Evolutionary conservation across 2,329 filamentous ascomycete species (phyloP), one percentile per base, ranked within the genome.

Genomic region (Calonectria multiphialidica): DNA sequence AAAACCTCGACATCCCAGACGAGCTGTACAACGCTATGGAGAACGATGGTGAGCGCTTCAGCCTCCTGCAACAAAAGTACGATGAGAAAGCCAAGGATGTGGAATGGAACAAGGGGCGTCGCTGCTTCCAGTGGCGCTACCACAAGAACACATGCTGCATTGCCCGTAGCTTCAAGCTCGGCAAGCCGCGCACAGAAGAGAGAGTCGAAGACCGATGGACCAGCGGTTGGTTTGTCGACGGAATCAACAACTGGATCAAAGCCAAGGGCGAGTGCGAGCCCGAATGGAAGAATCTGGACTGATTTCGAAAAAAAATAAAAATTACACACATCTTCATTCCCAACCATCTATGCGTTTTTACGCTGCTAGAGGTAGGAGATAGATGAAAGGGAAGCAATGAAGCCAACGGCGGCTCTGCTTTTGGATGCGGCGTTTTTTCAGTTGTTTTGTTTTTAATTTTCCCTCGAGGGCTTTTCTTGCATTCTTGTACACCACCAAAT

Each of bases 41-140:
- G 13, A 76, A 72, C 30, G 80, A 83, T 40, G 75, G 74, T 33
- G 80, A 80, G 16, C 79, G 80, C 42, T 76, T 76, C 62, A 70
- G 76, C 35, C 75, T 81, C 61, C 75, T 84, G 63, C 77, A 77
- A 16, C 62, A 75, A 9, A 76, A 79, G 50, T 81, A 81, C 67
- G 76, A 80, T 9, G 73, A 77, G 25, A 75, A 78, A 35, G 70
- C 66, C 45, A 70, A 72, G 33, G 71, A 78, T 40, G 70, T 57
- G 9, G 55, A 66, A 12, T 81, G 81, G 61, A 80, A 83, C 71
- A 78, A 80, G 44, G 79, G 81, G 57, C 81, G 82, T 21, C 81
- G 79, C 30, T 88, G 86, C 74, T 88, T 88, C 80, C 86, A 87
- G 75, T 88, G 86, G 81, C 82, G 84, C 8, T 87, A 84, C 79